Conservation (phyloP, 1,139 yeast genomes). For the Candida sanyaensis region DNA sequence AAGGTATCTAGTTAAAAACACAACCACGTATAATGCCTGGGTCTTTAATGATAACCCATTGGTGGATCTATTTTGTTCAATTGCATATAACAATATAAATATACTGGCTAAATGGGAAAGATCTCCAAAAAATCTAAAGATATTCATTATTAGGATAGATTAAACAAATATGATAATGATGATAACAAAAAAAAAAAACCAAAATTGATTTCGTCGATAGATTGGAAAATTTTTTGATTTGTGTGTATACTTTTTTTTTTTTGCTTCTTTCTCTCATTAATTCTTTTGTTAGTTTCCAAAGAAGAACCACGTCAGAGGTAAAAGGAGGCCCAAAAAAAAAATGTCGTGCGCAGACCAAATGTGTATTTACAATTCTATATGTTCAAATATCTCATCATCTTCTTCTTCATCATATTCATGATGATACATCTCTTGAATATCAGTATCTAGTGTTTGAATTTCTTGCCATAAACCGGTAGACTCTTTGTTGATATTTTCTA, state of each 20-base stretch:
- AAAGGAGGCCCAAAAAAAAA: not conserved
- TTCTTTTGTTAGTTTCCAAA: not conserved
- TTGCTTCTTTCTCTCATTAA: not conserved
- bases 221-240: not conserved
- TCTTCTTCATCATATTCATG: conserved; percentile 11
- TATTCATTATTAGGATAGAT: conserved; percentile 33
- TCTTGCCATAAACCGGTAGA: conserved; percentile 22
- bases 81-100: conserved; percentile 70
- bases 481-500: conserved; percentile 19
- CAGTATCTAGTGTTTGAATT: conserved; percentile 13
- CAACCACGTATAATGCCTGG: conserved; percentile 76
- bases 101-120: conserved; percentile 82
- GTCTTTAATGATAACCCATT: conserved; percentile 90
- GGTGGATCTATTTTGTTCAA: conserved; percentile 64
- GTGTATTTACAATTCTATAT: conserved; percentile 13
- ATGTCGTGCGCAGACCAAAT: not conserved
- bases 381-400: conserved; percentile 10
- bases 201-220: not conserved
- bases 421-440: not conserved
- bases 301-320: conserved; percentile 1
- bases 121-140: conserved; percentile 69
- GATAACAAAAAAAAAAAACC: no score
- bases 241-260: not conserved
- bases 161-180: no score
- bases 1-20: conserved; percentile 77